These are phyloP conservation scores for Teunomyces tritomae DNA, from an alignment of 805 yeast species.

Conservation along the genomic window DNA sequence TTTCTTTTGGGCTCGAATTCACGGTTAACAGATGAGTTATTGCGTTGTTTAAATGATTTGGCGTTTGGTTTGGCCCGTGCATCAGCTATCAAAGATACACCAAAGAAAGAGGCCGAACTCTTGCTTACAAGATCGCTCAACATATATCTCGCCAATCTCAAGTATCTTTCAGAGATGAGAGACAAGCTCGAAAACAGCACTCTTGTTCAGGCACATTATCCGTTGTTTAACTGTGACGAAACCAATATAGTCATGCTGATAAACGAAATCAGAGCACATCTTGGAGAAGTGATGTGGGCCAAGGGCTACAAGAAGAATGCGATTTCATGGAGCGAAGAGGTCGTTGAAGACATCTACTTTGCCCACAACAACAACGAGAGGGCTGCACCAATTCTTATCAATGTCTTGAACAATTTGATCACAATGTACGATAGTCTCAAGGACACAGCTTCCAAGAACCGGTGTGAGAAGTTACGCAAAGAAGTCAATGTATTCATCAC, in stretches of 20 bases:
- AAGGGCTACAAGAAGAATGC: constrained; percentile 38
- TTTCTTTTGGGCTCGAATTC: constrained; percentile 26
- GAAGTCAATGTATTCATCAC: constrained; percentile 26
- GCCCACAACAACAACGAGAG: constrained; percentile 24
- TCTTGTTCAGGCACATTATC: constrained; percentile 27
- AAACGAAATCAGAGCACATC: constrained; percentile 36
- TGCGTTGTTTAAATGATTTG: constrained; percentile 30
- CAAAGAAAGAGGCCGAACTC: constrained; percentile 7
- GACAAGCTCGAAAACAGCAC: constrained; percentile 14
- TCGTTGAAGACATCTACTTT: constrained; percentile 34
- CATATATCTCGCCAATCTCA: constrained; percentile 36
- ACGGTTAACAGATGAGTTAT: constrained; percentile 36
- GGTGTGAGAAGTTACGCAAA: constrained; percentile 26
- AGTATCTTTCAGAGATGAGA: constrained; percentile 19
- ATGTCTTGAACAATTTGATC: constrained; percentile 30
- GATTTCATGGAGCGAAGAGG: constrained; percentile 41
- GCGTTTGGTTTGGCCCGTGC: constrained; percentile 29
- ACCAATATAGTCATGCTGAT: constrained; percentile 25
- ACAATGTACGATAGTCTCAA: constrained; percentile 29
- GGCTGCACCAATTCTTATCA: constrained; percentile 26
- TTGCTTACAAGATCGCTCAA: constrained; percentile 27
- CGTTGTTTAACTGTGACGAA: constrained; percentile 34
- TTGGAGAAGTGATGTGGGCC: constrained; percentile 43
- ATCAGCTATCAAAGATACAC: neutral
- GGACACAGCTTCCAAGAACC: constrained; percentile 20